A percentile compares a stretch with the other conserved stretches of the same genome.
phyloP scores from a whole-genome alignment of 495 filamentous ascomycete genomes.

The Amphirosellinia nigrospora region DNA sequence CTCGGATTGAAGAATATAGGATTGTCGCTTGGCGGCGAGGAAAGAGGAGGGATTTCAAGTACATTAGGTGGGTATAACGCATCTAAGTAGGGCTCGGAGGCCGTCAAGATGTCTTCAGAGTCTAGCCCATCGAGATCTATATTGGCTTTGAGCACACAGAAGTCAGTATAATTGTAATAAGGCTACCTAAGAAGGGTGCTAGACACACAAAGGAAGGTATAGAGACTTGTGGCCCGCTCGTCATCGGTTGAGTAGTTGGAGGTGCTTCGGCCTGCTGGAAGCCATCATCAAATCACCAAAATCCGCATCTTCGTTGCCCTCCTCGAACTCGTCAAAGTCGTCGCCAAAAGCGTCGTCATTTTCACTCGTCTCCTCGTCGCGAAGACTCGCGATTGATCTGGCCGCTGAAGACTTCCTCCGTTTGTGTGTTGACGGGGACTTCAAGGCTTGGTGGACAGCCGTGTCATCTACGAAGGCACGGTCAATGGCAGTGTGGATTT shows the following conservation, averaged over 20 bases:
- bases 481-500: constrained; percentile 44
- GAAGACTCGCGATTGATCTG: constrained; percentile 41
- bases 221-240: constrained; percentile 58
- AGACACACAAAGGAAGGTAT: constrained; percentile 54
- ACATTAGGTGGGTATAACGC: constrained; percentile 63
- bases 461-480: constrained; percentile 46
- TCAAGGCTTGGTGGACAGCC: constrained; percentile 42
- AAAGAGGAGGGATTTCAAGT: constrained; percentile 56
- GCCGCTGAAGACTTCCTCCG: constrained; percentile 50
- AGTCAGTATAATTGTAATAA: constrained; percentile 42
- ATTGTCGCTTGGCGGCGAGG: constrained; percentile 53
- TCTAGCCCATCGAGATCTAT: constrained; percentile 71
- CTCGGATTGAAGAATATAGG: constrained; percentile 71
- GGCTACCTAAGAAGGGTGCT: constrained; percentile 39
- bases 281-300: constrained; percentile 88
- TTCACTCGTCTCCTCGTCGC: constrained; percentile 48
- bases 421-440: constrained; percentile 33
- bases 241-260: constrained; percentile 50
- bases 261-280: constrained; percentile 70
- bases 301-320: constrained; percentile 74
- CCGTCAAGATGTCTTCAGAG: constrained; percentile 55
- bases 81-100: constrained; percentile 60
- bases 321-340: constrained; percentile 97
- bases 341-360: constrained; percentile 71
- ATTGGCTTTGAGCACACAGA: constrained; percentile 59